These are phyloP conservation scores for Termitomyces sp. DNA, from an alignment of 768 basidiomycete species.

Conservation along the genomic window DNA sequence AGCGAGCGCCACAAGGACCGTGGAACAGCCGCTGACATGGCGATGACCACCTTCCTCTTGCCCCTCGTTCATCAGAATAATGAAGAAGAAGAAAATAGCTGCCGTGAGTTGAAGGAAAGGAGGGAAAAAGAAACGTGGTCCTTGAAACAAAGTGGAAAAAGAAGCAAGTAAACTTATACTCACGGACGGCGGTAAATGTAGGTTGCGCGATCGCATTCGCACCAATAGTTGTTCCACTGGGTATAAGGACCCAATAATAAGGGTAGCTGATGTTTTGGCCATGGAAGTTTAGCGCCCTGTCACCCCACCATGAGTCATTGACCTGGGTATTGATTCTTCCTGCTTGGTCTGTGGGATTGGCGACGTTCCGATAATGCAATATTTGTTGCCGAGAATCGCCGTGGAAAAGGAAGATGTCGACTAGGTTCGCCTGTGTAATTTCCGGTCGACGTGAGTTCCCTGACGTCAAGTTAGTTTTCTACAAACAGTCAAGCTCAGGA, in stretches of 20 bases:
- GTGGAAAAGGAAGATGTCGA: conserved; percentile 75
- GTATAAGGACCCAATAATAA: conserved; percentile 76
- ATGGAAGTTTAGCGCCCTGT: conserved; percentile 40
- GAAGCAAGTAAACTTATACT: conserved; percentile 28
- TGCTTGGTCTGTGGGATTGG: conserved; percentile 46
- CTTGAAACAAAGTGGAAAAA: neutral
- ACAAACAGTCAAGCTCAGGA: conserved; percentile 10
- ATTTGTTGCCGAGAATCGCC: conserved; percentile 57
- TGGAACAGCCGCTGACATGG: neutral
- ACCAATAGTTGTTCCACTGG: conserved; percentile 46
- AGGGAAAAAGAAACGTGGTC: neutral
- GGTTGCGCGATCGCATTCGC: conserved; percentile 59
- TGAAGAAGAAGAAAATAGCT: neutral
- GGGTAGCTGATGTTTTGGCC: conserved; percentile 55
- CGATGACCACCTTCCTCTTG: neutral
- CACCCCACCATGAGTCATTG: conserved; percentile 74
- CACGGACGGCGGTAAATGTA: conserved; percentile 77
- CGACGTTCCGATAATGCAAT: conserved; percentile 31
- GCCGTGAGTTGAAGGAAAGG: neutral
- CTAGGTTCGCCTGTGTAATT: conserved; percentile 52
- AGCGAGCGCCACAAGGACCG: neutral
- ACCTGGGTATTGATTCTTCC: conserved; percentile 50
- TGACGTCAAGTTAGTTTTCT: conserved; percentile 20
- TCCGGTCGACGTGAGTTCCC: conserved; percentile 75
- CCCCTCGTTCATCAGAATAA: neutral